A percentile compares a stretch with the other conserved stretches of the same genome.
Conservation (phyloP, 192 early-diverging fungal species). For the Dissophora ornata region DNA sequence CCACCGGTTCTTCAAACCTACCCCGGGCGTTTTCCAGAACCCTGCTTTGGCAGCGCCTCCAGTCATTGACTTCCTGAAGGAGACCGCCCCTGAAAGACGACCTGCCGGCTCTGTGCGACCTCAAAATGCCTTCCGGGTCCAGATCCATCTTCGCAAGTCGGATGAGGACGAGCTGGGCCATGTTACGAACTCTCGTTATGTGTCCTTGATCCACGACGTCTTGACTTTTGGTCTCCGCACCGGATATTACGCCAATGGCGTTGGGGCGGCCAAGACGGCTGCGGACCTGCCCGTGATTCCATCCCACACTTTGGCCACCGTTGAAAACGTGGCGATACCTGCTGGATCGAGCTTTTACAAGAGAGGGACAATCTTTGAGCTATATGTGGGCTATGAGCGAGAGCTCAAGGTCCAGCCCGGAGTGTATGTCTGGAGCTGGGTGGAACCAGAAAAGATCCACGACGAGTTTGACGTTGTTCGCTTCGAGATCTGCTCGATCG, state of each 20-base stretch:
- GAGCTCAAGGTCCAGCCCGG: slow-evolving; percentile 50
- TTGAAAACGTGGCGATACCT: slow-evolving; percentile 13
- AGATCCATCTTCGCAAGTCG: slow-evolving; percentile 44
- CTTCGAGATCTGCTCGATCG: slow-evolving; percentile 43
- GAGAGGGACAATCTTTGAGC: slow-evolving; percentile 19
- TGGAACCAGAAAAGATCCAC: slow-evolving; percentile 27
- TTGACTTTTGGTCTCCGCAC: slow-evolving; percentile 43
- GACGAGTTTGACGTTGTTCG: slow-evolving; percentile 28
- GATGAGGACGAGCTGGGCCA: slow-evolving; percentile 52
- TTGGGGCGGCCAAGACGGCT: slow-evolving; percentile 14
- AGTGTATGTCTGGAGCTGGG: slow-evolving; percentile 49
- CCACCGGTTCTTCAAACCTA: slow-evolving; percentile 34
- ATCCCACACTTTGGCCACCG: neutral
- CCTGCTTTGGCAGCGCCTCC: slow-evolving; percentile 18
- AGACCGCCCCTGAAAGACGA: slow-evolving; percentile 8
- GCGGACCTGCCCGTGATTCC: slow-evolving; percentile 21
- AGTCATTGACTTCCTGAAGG: slow-evolving; percentile 13
- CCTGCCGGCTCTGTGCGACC: slow-evolving; percentile 12
- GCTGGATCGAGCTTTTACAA: slow-evolving; percentile 39
- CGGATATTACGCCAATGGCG: slow-evolving; percentile 49
- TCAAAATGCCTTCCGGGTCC: slow-evolving; percentile 37
- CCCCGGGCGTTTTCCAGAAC: slow-evolving; percentile 23
- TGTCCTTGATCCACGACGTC: slow-evolving; percentile 43
- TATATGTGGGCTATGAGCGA: slow-evolving; percentile 44
- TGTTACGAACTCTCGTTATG: slow-evolving; percentile 54